These are phyloP conservation scores for Cucurbita ficifolia DNA, from an alignment of 306 rosid genomes.

Conservation along the genomic window DNA sequence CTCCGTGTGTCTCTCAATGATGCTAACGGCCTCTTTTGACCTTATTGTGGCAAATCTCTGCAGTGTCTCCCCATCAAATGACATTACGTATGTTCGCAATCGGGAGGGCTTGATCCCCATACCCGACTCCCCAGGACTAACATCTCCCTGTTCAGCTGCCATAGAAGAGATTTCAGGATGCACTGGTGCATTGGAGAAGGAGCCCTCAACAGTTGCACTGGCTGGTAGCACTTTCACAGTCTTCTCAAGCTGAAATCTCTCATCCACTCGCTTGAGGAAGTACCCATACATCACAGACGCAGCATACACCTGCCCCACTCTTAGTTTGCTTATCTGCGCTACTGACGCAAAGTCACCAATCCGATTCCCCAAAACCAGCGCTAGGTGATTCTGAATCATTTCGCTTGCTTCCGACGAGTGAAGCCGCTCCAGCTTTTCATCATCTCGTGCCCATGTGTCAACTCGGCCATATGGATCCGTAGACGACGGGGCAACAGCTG, in stretches of 20 bases:
- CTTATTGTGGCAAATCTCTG: slow-evolving; percentile 79
- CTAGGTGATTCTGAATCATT: slow-evolving; percentile 68
- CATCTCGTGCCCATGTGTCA: slow-evolving; percentile 56
- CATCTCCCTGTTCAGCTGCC: too few species aligned
- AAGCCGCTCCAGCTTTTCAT: slow-evolving; percentile 48
- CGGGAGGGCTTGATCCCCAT: slow-evolving; percentile 42
- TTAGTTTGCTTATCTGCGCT: slow-evolving; percentile 63
- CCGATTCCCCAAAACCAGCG: slow-evolving; percentile 59
- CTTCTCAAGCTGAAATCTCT: slow-evolving; percentile 90
- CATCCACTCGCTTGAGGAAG: slow-evolving; percentile 79
- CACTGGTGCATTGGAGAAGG: too few species aligned
- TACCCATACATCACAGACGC: slow-evolving; percentile 88
- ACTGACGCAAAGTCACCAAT: slow-evolving; percentile 42
- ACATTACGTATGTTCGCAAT: slow-evolving; percentile 61
- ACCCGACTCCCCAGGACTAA: slow-evolving; percentile 23
- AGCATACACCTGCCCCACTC: slow-evolving; percentile 83
- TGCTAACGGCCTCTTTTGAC: slow-evolving; percentile 67
- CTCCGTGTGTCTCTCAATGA: slow-evolving; percentile 78
- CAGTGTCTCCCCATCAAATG: slow-evolving; percentile 72
- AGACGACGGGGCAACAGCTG: slow-evolving; percentile 17
- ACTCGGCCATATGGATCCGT: slow-evolving; percentile 33
- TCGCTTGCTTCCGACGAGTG: slow-evolving; percentile 72
- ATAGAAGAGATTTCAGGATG: too few species aligned
- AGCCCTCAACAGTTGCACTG: not conserved
- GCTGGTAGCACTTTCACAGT: slow-evolving; percentile 54